Evolutionary conservation across 768 basidiomycete species (phyloP).

Genomic region (Clitopilus passeckerianus): DNA sequence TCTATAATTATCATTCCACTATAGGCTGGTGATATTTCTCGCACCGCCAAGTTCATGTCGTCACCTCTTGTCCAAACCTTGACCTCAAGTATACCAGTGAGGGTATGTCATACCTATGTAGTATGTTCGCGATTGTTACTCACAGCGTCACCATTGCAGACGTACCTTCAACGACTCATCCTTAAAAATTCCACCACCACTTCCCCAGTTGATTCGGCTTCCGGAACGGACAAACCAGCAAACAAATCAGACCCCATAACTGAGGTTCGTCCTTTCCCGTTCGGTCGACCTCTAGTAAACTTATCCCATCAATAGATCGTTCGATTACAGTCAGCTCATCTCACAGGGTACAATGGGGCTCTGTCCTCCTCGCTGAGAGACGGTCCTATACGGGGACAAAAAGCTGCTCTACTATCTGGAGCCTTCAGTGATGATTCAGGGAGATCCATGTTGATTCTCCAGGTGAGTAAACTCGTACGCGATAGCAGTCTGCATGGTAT

Average conservation of each 20-base stretch:
- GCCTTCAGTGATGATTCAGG: constrained; percentile 29
- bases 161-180: constrained; percentile 47
- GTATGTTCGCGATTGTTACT: not conserved
- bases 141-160: constrained; percentile 20
- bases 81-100: constrained; percentile 56
- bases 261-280: constrained; percentile 27
- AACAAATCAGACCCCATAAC: constrained; percentile 29
- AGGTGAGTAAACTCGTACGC: constrained; percentile 34
- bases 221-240: constrained; percentile 6
- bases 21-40: constrained; percentile 62
- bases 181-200: constrained; percentile 24
- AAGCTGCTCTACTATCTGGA: constrained; percentile 44
- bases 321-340: constrained; percentile 72
- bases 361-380: constrained; percentile 73
- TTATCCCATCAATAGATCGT: constrained; percentile 45
- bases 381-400: constrained; percentile 65
- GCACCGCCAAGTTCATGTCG: constrained; percentile 75
- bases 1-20: not conserved
- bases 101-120: constrained; percentile 31
- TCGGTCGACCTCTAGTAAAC: not conserved
- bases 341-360: constrained; percentile 70
- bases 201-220: not conserved
- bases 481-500: not conserved
- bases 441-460: constrained; percentile 56
- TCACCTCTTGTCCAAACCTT: constrained; percentile 67